Evolutionary conservation across 2,329 filamentous ascomycete species (phyloP), one percentile per base, ranked within the genome.

Genomic region (Colletotrichum filicis): DNA sequence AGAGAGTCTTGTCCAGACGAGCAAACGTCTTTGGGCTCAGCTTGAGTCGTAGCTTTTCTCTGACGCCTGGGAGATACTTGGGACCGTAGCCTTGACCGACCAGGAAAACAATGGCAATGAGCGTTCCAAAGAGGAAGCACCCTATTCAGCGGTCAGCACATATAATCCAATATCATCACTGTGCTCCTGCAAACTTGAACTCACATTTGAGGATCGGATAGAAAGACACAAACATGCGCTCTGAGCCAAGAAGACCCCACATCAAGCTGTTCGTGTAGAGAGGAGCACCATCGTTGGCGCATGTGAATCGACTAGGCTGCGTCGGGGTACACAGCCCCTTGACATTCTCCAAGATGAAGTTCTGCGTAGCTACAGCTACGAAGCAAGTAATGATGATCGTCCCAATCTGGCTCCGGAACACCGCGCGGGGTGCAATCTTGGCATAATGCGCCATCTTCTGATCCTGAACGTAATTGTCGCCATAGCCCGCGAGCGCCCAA

Each of bases 41-140:
- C 26, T 72, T 77, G 19, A 7, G 9, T 7, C 80, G 77, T 9
- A 85, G 76, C 63, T 69, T 77, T 67, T 82, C 82, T 59, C 77
- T 76, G 4, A 82, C 78, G 1, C 76, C 76, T 0, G 82, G 82
- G 24, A 84, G 78, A 71, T 83, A 81, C 32, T 76, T 78, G 1
- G 82, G 81, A 0, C 83, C 83, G 57, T 77, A 77, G 32, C 78
- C 76, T 73, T 83, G 79, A 5, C 77, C 77, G 65, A 79, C 65
- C 14, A 83, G 76, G 70, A 84, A 85, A 32, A 82, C 67, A 22
- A 85, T 24, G 37, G 83, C 80, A 22, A 85, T 76, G 62, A 70
- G 73, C 11, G 78, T 72, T 14, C 84, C 84, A 49, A 86, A 83
- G 26, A 85, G 79, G 78, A 86, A 86, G 70, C 84, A 86, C 83